Evolutionary conservation across 2,329 filamentous ascomycete genomes (phyloP).

Genomic region (Bretziella fagacearum): DNA sequence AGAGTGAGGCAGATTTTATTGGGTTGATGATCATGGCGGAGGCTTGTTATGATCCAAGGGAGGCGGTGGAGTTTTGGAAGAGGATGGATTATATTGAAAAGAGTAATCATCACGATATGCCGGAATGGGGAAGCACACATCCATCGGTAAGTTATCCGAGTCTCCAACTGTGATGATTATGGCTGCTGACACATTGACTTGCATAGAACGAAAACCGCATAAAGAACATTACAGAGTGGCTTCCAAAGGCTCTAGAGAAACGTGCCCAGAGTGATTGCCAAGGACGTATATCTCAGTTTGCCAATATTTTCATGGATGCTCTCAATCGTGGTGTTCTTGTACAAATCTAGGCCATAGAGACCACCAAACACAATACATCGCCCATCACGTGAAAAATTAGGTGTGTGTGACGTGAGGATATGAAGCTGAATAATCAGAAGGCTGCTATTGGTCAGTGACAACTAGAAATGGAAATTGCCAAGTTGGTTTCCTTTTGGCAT

Average conservation of each 20-base stretch:
- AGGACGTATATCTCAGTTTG: slow-evolving; percentile 32
- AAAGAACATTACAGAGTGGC: slow-evolving; percentile 46
- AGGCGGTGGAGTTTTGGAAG: slow-evolving; percentile 49
- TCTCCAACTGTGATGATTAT: background rate
- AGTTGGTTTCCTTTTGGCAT: too few relatives aligned
- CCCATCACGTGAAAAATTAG: too few relatives aligned
- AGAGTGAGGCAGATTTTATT: slow-evolving; percentile 65
- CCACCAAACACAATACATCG: background rate
- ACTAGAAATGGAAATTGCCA: too few relatives aligned
- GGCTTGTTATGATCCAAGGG: slow-evolving; percentile 56
- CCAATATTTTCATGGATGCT: slow-evolving; percentile 34
- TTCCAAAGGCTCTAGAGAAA: slow-evolving; percentile 40
- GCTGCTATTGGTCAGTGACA: too few relatives aligned
- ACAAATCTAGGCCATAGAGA: background rate
- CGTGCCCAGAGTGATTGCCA: slow-evolving; percentile 36
- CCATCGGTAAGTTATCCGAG: slow-evolving; percentile 39
- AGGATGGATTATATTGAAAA: slow-evolving; percentile 41
- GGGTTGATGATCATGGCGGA: slow-evolving; percentile 71
- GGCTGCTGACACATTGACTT: background rate
- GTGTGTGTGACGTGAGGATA: too few relatives aligned
- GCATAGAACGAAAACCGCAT: slow-evolving; percentile 43
- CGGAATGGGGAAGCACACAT: slow-evolving; percentile 62
- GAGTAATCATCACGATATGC: slow-evolving; percentile 30
- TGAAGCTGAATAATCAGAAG: background rate
- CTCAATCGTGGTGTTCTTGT: slow-evolving; percentile 18